phyloP scores from a whole-genome alignment of 1,284 basidiomycete genomes.

The Ganoderma leucocontextum region DNA sequence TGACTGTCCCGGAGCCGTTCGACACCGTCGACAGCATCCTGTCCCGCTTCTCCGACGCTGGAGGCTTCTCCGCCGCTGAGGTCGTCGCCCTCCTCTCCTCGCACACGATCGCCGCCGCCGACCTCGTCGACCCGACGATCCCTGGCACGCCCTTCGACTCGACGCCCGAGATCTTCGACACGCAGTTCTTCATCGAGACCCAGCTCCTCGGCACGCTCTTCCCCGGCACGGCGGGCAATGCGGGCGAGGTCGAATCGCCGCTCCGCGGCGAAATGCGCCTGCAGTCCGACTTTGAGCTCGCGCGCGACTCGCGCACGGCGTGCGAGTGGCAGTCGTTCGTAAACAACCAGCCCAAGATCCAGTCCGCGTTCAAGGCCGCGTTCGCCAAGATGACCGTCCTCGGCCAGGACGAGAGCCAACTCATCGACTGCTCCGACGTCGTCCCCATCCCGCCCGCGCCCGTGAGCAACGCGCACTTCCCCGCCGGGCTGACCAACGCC shows the following conservation, averaged over 20 bases:
- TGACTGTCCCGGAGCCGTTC: slow-evolving; percentile 39
- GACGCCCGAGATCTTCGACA: slow-evolving; percentile 31
- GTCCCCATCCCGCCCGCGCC: slow-evolving; percentile 36
- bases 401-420: slow-evolving; percentile 38
- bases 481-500: slow-evolving; percentile 36
- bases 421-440: slow-evolving; percentile 41
- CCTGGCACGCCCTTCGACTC: slow-evolving; percentile 34
- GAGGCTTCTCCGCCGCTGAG: slow-evolving; percentile 36
- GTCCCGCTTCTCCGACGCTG: slow-evolving; percentile 26
- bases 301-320: slow-evolving; percentile 37
- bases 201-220: slow-evolving; percentile 38
- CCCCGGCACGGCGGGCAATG: slow-evolving; percentile 36
- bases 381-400: slow-evolving; percentile 45
- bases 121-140: slow-evolving; percentile 33
- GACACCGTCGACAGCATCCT: slow-evolving; percentile 38
- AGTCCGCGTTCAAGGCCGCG: slow-evolving; percentile 40
- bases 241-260: slow-evolving; percentile 36
- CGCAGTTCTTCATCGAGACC: slow-evolving; percentile 35
- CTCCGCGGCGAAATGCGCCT: slow-evolving; percentile 40
- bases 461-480: slow-evolving; percentile 34
- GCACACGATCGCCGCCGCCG: slow-evolving; percentile 33
- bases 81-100: slow-evolving; percentile 32
- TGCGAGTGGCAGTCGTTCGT: slow-evolving; percentile 45
- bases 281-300: slow-evolving; percentile 41
- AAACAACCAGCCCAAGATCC: slow-evolving; percentile 42